A percentile compares a stretch with the other conserved stretches of the same genome.
Evolutionary conservation across 2,329 filamentous ascomycete genomes (phyloP).

Genomic region (Cucurbitaria berberidis): DNA sequence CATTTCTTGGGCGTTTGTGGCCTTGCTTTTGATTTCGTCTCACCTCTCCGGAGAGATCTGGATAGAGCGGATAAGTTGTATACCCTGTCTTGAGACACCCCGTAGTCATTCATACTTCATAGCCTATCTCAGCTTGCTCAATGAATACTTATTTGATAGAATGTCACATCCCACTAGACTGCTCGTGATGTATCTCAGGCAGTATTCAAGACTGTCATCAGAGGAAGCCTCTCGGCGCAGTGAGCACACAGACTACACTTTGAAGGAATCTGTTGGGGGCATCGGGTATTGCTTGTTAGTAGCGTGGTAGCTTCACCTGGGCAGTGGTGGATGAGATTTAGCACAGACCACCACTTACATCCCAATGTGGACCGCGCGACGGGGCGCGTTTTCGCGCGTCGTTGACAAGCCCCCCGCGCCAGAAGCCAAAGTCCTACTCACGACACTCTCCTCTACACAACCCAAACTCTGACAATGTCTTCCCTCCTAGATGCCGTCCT

Average conservation of each 20-base stretch:
- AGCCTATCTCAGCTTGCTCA: not conserved
- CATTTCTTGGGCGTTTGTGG: not conserved
- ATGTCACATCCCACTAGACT: not conserved
- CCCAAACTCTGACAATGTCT: constrained; percentile 52
- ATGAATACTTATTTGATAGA: not conserved
- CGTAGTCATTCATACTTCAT: not conserved
- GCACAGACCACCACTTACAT: constrained; percentile 23
- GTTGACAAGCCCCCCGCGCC: constrained; percentile 25
- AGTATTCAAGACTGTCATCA: too few relatives aligned
- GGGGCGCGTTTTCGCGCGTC: constrained; percentile 26
- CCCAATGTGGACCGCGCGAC: constrained; percentile 27
- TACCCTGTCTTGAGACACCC: not conserved
- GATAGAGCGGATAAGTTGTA: not conserved
- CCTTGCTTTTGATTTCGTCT: not conserved
- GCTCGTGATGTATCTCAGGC: not conserved
- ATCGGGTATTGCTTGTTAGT: too few relatives aligned
- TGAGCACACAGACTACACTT: too few relatives aligned
- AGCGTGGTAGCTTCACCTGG: too few relatives aligned
- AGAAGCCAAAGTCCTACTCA: constrained; percentile 1
- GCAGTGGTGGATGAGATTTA: not conserved
- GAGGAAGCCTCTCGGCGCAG: too few relatives aligned
- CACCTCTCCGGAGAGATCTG: not conserved
- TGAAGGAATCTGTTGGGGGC: too few relatives aligned
- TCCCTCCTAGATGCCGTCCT: constrained; percentile 59
- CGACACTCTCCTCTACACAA: constrained; percentile 10